Percentiles rank a stretch among this genome's conserved stretches.
Evolutionary conservation across 495 filamentous ascomycete species (phyloP).

Genomic region (Neurospora sp.): DNA sequence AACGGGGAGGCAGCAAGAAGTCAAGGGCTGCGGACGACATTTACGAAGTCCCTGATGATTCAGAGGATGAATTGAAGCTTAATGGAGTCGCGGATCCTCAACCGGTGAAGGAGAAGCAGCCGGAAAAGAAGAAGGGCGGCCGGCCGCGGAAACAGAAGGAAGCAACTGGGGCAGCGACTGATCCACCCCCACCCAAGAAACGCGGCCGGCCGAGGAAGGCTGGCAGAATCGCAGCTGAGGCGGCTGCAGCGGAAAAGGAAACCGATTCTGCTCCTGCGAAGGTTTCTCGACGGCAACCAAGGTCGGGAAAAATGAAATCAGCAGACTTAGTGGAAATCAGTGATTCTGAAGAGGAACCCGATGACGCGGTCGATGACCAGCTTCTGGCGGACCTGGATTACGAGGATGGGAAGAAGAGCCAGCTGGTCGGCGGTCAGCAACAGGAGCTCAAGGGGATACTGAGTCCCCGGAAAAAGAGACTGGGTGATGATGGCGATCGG

Average conservation of each 20-base stretch:
- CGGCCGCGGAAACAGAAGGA: not conserved
- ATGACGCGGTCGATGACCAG: not conserved
- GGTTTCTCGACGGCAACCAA: not conserved
- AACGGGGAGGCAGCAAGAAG: not conserved
- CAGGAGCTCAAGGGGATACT: constrained; percentile 30
- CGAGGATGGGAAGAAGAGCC: not conserved
- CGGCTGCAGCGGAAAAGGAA: not conserved
- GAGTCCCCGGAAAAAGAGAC: constrained; percentile 24
- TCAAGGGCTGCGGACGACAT: constrained; percentile 8
- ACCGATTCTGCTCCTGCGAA: not conserved
- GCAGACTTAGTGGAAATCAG: not conserved
- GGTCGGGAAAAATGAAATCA: not conserved
- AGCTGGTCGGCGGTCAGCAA: not conserved
- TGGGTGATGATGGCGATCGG: constrained; percentile 1
- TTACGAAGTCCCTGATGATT: constrained; percentile 35
- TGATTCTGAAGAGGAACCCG: not conserved
- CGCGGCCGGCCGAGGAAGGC: constrained; percentile 14
- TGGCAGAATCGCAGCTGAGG: constrained; percentile 1
- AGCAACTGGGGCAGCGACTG: not conserved
- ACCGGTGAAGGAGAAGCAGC: not conserved
- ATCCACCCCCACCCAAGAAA: constrained; percentile 1
- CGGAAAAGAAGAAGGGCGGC: not conserved
- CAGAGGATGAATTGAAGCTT: constrained; percentile 22
- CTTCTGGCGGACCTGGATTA: not conserved
- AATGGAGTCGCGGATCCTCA: not conserved